Evolutionary conservation across 352 stramenopile species (phyloP), one percentile per base, ranked within the genome.

Genomic region (Pythium biforme): DNA sequence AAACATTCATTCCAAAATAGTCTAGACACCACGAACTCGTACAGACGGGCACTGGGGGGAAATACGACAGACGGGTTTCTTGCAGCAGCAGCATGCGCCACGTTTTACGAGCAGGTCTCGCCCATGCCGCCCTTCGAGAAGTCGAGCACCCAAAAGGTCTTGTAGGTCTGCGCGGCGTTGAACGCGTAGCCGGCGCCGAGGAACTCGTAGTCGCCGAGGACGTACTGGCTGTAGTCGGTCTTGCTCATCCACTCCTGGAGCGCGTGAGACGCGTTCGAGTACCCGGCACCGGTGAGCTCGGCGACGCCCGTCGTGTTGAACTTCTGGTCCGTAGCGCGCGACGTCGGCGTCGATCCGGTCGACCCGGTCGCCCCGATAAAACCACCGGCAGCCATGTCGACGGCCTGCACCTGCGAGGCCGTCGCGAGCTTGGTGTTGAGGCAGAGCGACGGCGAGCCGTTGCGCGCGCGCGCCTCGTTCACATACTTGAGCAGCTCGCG

Each of bases 241-340:
- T 33, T 45, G 22, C 14, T 46, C 53, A 77, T 54, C 70, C 70
- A 77, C 59, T 69, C 51, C 11, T 48, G 43, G 23, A 77, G 34
- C 8, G 71, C 50, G 22, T 68, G 54, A 1, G 31, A 45, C 2
- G 59, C 49, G 25, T 62, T 67, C 4, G 23, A 19, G 67, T 70
- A 77, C 12, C 70, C 70, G 4, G 63, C 67, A 12, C 67, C 70
- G 1, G 72, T 57, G 52, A 77, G 17, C 49, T 77, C 70, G 4
- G 52, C 59, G n/a, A 77, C 59, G 10, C 70, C 70, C 12, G 70
- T 72, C 6, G 66, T 66, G 55, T 72, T 72, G 62, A 72, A 72
- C 14, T 66, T 56, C 14, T 63, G 57, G 37, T 55, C 41, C 15
- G 14, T 41, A n/a, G 66, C 70, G 27, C 70, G 66, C 19, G 47